Conservation (phyloP, 2,329 filamentous ascomycete genomes). For the Ophiobolus disseminans region DNA sequence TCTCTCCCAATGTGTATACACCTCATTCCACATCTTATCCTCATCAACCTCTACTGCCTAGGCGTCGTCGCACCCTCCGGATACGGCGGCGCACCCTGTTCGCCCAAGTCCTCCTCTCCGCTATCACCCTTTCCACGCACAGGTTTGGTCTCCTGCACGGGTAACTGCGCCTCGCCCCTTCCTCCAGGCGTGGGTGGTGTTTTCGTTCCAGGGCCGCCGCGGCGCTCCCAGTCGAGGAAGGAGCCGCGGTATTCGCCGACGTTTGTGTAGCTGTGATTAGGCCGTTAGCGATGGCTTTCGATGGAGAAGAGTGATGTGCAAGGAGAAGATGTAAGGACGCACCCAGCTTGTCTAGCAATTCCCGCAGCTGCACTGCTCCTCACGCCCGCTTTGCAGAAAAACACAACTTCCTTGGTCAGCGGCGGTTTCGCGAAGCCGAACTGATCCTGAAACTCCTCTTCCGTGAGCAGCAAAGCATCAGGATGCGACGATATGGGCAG, state of each 20-base stretch:
- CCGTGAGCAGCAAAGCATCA: conserved; percentile 77
- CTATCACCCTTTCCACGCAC: conserved; percentile 14
- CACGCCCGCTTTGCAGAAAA: conserved; percentile 94
- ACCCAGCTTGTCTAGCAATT: conserved; percentile 79
- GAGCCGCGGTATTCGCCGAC: conserved; percentile 77
- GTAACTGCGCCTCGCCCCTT: conserved; percentile 22
- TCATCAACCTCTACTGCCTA: too few species aligned
- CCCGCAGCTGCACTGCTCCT: conserved; percentile 78
- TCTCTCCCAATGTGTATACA: too few species aligned
- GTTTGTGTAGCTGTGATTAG: conserved; percentile 63
- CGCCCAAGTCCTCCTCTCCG: conserved; percentile 24
- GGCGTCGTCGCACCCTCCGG: conserved; percentile 5
- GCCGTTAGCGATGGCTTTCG: background rate
- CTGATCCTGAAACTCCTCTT: conserved; percentile 81
- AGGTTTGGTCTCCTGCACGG: conserved; percentile 21
- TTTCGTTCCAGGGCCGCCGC: conserved; percentile 64
- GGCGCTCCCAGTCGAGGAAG: conserved; percentile 82
- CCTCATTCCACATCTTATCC: too few species aligned
- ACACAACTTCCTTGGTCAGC: conserved; percentile 57
- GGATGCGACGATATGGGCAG: conserved; percentile 79
- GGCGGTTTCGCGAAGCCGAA: conserved; percentile 69
- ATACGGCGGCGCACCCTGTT: conserved; percentile 12
- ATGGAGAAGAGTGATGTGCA: conserved; percentile 43
- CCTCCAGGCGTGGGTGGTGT: conserved; percentile 24
- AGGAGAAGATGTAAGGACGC: conserved; percentile 51